Conservation (phyloP, 495 filamentous ascomycete genomes). For the Penicillium waksmanii region DNA sequence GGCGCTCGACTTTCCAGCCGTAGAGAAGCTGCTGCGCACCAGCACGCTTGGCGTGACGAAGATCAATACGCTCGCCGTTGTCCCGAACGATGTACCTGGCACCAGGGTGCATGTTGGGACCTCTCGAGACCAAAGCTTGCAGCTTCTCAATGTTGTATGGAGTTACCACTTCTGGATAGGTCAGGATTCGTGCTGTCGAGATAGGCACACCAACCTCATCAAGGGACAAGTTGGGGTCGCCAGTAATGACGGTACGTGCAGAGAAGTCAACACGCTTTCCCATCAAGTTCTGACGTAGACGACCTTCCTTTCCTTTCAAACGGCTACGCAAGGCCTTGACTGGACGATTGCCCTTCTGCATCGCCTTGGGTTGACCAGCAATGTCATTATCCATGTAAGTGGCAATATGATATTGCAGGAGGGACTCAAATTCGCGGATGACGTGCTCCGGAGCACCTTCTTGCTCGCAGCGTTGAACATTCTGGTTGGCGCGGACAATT, state of each 20-base stretch:
- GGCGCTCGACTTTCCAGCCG: constrained; percentile 97
- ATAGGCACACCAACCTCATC: constrained; percentile 95
- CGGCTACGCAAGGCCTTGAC: constrained; percentile 96
- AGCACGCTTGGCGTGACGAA: constrained; percentile 86
- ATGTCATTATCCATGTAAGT: constrained; percentile 99
- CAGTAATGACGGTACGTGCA: constrained; percentile 98
- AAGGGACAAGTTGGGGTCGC: constrained; percentile 92
- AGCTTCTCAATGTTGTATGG: constrained; percentile 96
- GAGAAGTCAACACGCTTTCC: constrained; percentile 99
- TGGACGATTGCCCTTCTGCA: constrained; percentile 94
- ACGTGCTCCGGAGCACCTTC: constrained; percentile 92
- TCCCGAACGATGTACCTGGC: constrained; percentile 93
- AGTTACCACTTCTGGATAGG: constrained; percentile 96
- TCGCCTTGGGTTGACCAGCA: constrained; percentile 89
- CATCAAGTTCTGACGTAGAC: constrained; percentile 97
- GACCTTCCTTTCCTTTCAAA: constrained; percentile 97
- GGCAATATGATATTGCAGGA: constrained; percentile 97
- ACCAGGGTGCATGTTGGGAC: constrained; percentile 91
- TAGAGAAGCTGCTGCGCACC: constrained; percentile 84
- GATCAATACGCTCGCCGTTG: constrained; percentile 89
- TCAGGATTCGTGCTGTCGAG: constrained; percentile 85
- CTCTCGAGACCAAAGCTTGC: constrained; percentile 84
- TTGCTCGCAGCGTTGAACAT: constrained; percentile 82
- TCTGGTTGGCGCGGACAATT: constrained; percentile 96
- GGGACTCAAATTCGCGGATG: constrained; percentile 80